These are phyloP conservation scores for Castanea mollissima DNA, from an alignment of 306 rosid genomes.

Conservation along the genomic window DNA sequence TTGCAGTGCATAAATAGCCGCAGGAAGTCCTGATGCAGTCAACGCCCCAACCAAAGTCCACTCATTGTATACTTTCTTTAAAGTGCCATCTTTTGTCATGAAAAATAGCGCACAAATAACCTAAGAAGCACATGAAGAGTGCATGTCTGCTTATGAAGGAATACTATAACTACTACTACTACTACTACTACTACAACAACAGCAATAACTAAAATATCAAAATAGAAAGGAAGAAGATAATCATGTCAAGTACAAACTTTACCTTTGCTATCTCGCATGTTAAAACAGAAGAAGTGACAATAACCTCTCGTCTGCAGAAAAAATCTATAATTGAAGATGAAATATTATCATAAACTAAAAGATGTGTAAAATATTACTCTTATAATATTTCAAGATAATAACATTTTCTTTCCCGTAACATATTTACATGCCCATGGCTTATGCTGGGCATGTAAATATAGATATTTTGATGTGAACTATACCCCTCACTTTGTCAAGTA, in stretches of 20 bases:
- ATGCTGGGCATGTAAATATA: background rate
- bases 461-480: too few species aligned
- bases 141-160: conserved; percentile 11
- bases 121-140: conserved; percentile 33
- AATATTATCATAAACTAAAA: background rate
- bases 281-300: conserved; percentile 91
- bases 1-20: conserved; percentile 90
- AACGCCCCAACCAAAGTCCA: conserved; percentile 88
- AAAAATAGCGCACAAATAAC: conserved; percentile 69
- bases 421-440: background rate
- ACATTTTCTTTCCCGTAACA: background rate
- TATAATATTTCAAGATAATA: background rate
- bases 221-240: conserved; percentile 15
- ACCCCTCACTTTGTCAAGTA: background rate
- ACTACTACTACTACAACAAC: too few species aligned
- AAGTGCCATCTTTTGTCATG: conserved; percentile 78
- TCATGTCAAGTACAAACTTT: conserved; percentile 13
- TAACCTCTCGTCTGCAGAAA: conserved; percentile 74
- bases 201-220: background rate
- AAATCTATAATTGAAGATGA: background rate
- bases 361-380: background rate
- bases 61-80: conserved; percentile 54
- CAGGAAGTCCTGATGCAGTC: conserved; percentile 97
- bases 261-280: conserved; percentile 87
- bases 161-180: background rate